Evolutionary conservation across 768 basidiomycete genomes (phyloP).

Genomic region (Pisolithus tinctorius): DNA sequence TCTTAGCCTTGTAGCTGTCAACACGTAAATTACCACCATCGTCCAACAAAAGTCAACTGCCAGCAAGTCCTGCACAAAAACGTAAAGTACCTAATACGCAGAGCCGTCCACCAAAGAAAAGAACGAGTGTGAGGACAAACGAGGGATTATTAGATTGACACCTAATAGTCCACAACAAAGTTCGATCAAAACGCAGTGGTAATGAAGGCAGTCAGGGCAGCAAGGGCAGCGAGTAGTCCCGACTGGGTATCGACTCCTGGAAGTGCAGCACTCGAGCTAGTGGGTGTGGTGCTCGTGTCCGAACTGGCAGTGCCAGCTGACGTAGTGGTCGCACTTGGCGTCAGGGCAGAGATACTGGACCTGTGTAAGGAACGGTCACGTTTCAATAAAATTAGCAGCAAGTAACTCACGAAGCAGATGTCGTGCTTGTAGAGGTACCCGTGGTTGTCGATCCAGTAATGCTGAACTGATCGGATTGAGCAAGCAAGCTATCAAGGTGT

Average conservation of each 20-base stretch:
- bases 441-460: slow-evolving; percentile 28
- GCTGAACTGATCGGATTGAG: slow-evolving; percentile 63
- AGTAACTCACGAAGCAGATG: slow-evolving; percentile 13
- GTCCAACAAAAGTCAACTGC: neutral
- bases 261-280: slow-evolving; percentile 26
- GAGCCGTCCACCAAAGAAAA: neutral
- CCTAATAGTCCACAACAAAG: neutral
- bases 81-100: neutral
- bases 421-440: slow-evolving; percentile 9
- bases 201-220: slow-evolving; percentile 30
- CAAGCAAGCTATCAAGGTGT: slow-evolving; percentile 48
- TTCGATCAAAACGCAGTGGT: slow-evolving; percentile 13
- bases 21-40: neutral
- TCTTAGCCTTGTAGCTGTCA: neutral
- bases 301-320: slow-evolving; percentile 20
- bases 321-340: slow-evolving; percentile 25
- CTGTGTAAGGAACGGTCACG: slow-evolving; percentile 8
- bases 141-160: neutral
- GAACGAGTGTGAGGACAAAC: slow-evolving; percentile 1
- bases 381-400: neutral
- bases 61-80: neutral
- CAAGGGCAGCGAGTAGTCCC: slow-evolving; percentile 30
- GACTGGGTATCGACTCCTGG: slow-evolving; percentile 21
- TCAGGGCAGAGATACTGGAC: neutral
- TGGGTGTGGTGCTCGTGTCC: slow-evolving; percentile 19